Conservation (phyloP, 345 rosid species). For the Ricinus communis region DNA sequence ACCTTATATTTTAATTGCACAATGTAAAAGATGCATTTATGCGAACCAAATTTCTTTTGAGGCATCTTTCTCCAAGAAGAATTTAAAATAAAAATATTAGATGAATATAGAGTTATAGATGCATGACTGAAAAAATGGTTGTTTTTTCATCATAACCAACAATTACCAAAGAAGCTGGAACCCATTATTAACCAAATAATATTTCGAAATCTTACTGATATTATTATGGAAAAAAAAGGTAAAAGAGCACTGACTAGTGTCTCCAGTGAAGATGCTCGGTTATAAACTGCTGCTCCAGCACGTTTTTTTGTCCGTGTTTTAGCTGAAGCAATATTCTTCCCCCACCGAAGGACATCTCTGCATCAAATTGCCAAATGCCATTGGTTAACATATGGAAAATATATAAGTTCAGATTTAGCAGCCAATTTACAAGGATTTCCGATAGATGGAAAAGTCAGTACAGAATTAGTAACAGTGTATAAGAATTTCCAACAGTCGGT, state of each 20-base stretch:
- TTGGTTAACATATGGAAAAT: background rate
- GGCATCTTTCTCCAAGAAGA: too few species aligned
- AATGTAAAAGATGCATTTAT: too few species aligned
- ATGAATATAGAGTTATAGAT: background rate
- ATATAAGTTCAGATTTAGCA: background rate
- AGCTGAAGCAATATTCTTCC: slow-evolving; percentile 53
- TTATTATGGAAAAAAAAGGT: slow-evolving; percentile 14
- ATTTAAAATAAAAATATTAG: too few species aligned
- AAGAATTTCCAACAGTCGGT: too few species aligned
- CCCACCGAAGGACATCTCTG: slow-evolving; percentile 67
- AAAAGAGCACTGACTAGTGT: slow-evolving; percentile 45
- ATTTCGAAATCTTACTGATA: background rate
- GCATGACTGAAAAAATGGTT: background rate
- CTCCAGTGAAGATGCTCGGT: slow-evolving; percentile 69
- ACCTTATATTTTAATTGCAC: too few species aligned
- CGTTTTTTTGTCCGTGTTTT: slow-evolving; percentile 58
- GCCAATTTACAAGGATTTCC: background rate
- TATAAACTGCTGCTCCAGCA: slow-evolving; percentile 61
- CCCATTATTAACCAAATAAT: background rate
- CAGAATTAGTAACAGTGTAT: too few species aligned
- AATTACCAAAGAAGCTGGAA: background rate
- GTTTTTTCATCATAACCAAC: background rate
- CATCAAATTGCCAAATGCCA: slow-evolving; percentile 7
- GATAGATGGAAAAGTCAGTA: too few species aligned
- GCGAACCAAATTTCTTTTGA: too few species aligned